phyloP scores from a whole-genome alignment of 1,284 basidiomycete genomes.

The Bondarzewia mesenterica region DNA sequence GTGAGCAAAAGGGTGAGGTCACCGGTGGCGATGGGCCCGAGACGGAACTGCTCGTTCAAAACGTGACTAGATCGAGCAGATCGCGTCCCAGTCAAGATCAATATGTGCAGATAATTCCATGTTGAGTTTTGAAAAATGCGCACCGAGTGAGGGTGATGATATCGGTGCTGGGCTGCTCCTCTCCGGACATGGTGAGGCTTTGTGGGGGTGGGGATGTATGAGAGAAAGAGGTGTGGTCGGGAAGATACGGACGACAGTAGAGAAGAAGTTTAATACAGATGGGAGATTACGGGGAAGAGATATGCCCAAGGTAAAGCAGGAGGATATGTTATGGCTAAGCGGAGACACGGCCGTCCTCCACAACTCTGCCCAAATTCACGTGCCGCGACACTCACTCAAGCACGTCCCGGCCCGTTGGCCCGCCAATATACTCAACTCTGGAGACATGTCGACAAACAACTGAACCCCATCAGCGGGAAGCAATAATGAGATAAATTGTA shows the following conservation, averaged over 20 bases:
- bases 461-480: no score
- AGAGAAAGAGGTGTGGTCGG: constrained; percentile 7
- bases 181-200: constrained; percentile 35
- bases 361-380: no score
- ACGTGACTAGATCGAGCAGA: constrained; percentile 56
- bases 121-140: constrained; percentile 20
- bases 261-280: constrained; percentile 2
- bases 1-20: constrained; percentile 93
- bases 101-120: constrained; percentile 4
- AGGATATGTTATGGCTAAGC: no score
- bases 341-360: no score
- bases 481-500: no score
- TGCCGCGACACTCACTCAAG: no score
- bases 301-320: no score
- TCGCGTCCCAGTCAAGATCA: constrained; percentile 6
- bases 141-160: constrained; percentile 89
- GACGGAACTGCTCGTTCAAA: constrained; percentile 71
- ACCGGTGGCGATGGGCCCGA: constrained; percentile 79
- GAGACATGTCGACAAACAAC: background rate
- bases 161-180: constrained; percentile 76
- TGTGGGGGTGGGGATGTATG: background rate
- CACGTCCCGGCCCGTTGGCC: background rate
- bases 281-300: no score
- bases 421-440: background rate
- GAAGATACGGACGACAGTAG: background rate